phyloP scores from a whole-genome alignment of 345 rosid genomes.

The Hibiscus syriacus region DNA sequence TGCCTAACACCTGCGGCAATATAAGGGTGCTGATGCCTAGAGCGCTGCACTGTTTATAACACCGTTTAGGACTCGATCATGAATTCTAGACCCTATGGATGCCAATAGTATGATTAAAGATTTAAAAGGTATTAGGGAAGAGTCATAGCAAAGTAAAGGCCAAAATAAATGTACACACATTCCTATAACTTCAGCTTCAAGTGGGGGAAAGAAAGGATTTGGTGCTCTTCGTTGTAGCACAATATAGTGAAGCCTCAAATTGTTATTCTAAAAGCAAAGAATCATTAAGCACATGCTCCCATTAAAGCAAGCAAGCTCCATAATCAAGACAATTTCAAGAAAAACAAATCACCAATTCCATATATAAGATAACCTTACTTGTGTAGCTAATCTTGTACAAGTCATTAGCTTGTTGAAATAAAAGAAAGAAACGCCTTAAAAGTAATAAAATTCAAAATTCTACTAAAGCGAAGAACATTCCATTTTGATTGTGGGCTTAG shows the following conservation, averaged over 20 bases:
- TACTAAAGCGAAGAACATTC: neutral
- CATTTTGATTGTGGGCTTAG: conserved; percentile 17
- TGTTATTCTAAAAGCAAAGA: neutral
- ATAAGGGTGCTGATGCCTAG: too few relatives aligned
- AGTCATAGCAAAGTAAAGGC: neutral
- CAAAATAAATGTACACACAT: neutral
- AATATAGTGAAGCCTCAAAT: neutral
- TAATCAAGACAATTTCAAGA: neutral
- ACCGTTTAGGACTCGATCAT: neutral
- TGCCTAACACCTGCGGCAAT: too few relatives aligned
- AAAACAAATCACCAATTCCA: neutral
- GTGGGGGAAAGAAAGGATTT: neutral
- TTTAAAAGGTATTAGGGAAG: neutral
- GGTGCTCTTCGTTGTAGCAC: neutral
- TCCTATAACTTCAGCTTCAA: neutral
- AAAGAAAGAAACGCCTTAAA: neutral
- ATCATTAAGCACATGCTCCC: neutral
- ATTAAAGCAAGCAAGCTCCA: neutral
- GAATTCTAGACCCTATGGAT: neutral
- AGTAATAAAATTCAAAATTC: neutral
- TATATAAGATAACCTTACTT: neutral
- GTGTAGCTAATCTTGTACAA: neutral
- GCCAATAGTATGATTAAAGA: neutral
- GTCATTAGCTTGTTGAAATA: neutral
- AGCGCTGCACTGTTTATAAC: too few relatives aligned